Conservation (phyloP, 352 stramenopile genomes). For the Thalassiosira hispida region DNA sequence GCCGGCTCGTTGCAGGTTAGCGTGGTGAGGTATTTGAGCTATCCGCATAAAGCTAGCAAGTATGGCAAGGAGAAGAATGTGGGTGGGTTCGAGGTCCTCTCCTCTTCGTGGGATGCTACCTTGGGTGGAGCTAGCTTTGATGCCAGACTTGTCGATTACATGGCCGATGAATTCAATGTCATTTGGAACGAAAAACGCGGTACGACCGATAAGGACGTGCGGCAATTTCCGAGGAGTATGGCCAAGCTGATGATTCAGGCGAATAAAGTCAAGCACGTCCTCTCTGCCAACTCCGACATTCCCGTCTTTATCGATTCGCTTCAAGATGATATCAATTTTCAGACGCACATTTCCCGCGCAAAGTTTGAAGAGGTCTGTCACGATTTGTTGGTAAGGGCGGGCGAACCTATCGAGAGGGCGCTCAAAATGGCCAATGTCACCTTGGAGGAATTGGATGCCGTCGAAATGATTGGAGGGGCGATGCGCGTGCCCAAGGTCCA, state of each 20-base stretch:
- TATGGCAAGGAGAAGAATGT: constrained; percentile 92
- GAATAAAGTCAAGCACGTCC: constrained; percentile 96
- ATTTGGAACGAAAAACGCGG: constrained; percentile 83
- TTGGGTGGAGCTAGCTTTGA: constrained; percentile 93
- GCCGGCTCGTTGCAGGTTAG: constrained; percentile 90
- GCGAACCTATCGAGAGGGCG: constrained; percentile 88
- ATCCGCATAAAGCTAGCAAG: constrained; percentile 86
- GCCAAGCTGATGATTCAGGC: constrained; percentile 94
- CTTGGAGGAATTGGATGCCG: constrained; percentile 90
- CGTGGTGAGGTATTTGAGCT: constrained; percentile 89
- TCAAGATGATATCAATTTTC: constrained; percentile 93
- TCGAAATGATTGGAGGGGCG: constrained; percentile 97
- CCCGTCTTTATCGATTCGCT: constrained; percentile 93
- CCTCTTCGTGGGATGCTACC: constrained; percentile 92
- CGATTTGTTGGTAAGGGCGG: constrained; percentile 89
- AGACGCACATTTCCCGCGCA: constrained; percentile 88
- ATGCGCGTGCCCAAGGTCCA: constrained; percentile 96
- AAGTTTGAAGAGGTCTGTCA: constrained; percentile 92
- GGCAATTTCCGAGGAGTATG: constrained; percentile 89
- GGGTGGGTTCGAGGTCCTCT: constrained; percentile 90
- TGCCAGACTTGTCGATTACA: constrained; percentile 90
- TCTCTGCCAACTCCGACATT: constrained; percentile 96
- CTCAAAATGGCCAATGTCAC: constrained; percentile 91
- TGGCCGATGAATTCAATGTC: constrained; percentile 93
- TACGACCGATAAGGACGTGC: constrained; percentile 88